Evolutionary conservation across 257 asterid species (phyloP), one percentile per base, ranked within the genome.

Genomic region (Thymus mandschuricus): DNA sequence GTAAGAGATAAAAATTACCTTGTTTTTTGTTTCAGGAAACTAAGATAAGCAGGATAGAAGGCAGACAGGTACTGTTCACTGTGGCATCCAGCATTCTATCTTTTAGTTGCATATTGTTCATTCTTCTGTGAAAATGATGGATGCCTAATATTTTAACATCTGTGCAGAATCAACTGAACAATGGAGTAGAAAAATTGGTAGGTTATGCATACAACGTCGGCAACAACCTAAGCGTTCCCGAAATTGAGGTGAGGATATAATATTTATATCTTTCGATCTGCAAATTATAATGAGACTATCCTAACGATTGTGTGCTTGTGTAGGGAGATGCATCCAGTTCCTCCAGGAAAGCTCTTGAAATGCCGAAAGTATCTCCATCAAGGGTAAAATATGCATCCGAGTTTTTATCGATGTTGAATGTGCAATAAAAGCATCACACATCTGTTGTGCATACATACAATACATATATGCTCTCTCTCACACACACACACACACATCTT

Each of bases 41-140:
- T 51, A 89, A 83, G 85, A 81, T 95, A 75, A 83, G 76, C 81
- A 89, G 88, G 67, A 83, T 89, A 72, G 99, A 88, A 83, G 96
- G 84, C 72, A 86, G 79, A 77, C 99, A 91, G 98, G 99, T 95
- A 73, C 51, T 68, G 41, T 58, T 70, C 64, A 31, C 73, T 38
- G 28, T 41, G 40, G 33, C 65, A 49, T 35, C 55, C 40, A 13
- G 29, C 51, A 61, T 69, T 63, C 29, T 64, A 33, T 60, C 38
- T 7, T 73, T 45, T 50, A 43, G 51, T 51, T 52, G 49, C 44
- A 56, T 71, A 58, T 61, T 40, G 21, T 10, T 55, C 52, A 30
- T 54, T 12, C 48, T 58, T 59, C 70, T 57, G 43, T 35, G 10
- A 67, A 35, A 21, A 43, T 35, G 75, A 72, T 54, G 44, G 21